These are phyloP conservation scores for Neobulgaria alba DNA, from an alignment of 2,329 filamentous ascomycete genomes.

Conservation along the genomic window DNA sequence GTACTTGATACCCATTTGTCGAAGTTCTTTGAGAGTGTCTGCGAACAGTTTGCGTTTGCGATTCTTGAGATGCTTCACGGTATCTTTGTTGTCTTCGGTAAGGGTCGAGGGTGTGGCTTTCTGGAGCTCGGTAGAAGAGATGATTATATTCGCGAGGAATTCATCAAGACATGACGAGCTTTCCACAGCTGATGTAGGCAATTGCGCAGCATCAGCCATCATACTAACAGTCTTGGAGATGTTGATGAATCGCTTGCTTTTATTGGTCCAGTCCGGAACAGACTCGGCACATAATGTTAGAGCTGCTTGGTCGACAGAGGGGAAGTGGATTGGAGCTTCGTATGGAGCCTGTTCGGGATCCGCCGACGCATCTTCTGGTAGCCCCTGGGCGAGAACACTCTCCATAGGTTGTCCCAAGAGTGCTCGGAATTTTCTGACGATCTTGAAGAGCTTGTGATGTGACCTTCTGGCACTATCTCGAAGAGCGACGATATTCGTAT, in stretches of 20 bases:
- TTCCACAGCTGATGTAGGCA: constrained; percentile 44
- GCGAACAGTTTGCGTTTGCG: constrained; percentile 86
- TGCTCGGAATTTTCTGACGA: constrained; percentile 82
- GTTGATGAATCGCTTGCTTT: constrained; percentile 62
- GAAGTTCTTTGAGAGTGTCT: constrained; percentile 73
- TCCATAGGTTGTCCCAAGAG: constrained; percentile 71
- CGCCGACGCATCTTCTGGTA: constrained; percentile 38
- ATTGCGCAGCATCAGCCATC: constrained; percentile 57
- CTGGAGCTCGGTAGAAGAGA: constrained; percentile 63
- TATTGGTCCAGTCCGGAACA: constrained; percentile 33
- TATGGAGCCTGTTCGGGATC: constrained; percentile 3
- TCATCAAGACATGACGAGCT: constrained; percentile 51
- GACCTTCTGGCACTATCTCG: constrained; percentile 84
- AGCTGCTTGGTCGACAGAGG: constrained; percentile 22
- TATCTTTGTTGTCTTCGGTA: constrained; percentile 77
- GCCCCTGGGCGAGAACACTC: constrained; percentile 48
- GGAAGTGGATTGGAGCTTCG: constrained; percentile 4
- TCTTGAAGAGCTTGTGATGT: constrained; percentile 83
- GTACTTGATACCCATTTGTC: constrained; percentile 81
- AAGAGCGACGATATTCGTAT: constrained; percentile 86
- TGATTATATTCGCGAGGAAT: constrained; percentile 61
- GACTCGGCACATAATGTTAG: constrained; percentile 18
- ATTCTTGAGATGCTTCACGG: constrained; percentile 81
- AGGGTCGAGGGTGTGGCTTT: constrained; percentile 75
- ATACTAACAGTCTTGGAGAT: constrained; percentile 59